Evolutionary conservation across 164 flowering plant genomes (phyloP), one percentile per base, ranked within the genome.

Genomic region (Vitis amurensis): DNA sequence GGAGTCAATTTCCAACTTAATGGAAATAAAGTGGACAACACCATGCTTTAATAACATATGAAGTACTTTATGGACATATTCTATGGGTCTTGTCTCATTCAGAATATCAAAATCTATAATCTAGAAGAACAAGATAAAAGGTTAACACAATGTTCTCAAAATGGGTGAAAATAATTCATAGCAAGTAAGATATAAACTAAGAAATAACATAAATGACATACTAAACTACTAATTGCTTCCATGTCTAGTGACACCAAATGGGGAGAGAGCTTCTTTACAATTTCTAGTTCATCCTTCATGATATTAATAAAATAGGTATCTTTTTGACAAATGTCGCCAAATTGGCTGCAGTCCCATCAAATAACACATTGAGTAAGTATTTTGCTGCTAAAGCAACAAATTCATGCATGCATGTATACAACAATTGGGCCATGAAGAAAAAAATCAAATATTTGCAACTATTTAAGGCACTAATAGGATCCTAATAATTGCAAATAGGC

Each of bases 301-400:
- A 67, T 61, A 60, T 86, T 79, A 60, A 93, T 78, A 77, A 96
- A 93, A 51, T 86, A 74, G 19, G 23, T 19, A 19, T 88, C 92
- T 74, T 88, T 95, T 72, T 93, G 95, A 79, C 90, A 96, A 55
- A 96, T 93, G 65, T 96, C 99, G 29, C 91, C 89, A 79, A 96
- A 90, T 73, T 91, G 97, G 88, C 98, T 96, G 93, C 82, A 83
- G 0, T 64, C 23, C 7, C 69, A 73, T 59, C 68, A 59, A 68
- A 31, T 14, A 37, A 68, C 69, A 52, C 14, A 30, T 29, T 10
- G 3, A 8, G 59, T 66, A 8, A 76, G 58, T 57, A 19, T 65
- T 63, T 52, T 31, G 48, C 16, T 37, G 50, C 62, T 10, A 1
- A 55, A 66, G 9, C 27, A 37, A 7, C 15, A 44, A 56, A 53